A percentile compares a stretch with the other conserved stretches of the same genome.
phyloP scores from a whole-genome alignment of 2,329 filamentous ascomycete species.

The Coccinonectria pachysandricola region DNA sequence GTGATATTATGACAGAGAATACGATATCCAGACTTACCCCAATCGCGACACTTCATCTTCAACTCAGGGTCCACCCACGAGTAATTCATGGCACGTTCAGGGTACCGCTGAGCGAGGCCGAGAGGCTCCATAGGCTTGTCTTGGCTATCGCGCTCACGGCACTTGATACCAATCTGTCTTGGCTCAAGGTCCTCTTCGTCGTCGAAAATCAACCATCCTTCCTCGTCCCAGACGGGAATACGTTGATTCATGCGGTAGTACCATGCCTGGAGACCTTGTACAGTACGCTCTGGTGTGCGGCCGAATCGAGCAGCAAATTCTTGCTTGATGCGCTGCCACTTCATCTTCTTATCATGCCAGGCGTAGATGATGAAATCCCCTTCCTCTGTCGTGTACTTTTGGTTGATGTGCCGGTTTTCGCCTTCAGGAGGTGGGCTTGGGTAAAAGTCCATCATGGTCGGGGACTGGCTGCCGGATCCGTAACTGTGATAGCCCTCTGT shows the following conservation, averaged over 20 bases:
- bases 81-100: constrained; percentile 36
- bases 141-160: constrained; percentile 27
- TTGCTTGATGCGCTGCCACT: constrained; percentile 31
- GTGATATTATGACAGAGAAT: constrained; percentile 3
- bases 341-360: constrained; percentile 33
- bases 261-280: constrained; percentile 32
- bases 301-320: constrained; percentile 30
- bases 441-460: constrained; percentile 20
- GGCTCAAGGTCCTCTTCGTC: constrained; percentile 29
- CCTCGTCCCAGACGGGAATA: constrained; percentile 29
- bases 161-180: constrained; percentile 28
- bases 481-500: constrained; percentile 15
- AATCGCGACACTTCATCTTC: constrained; percentile 27
- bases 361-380: constrained; percentile 34
- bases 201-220: constrained; percentile 31
- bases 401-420: constrained; percentile 31
- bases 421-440: constrained; percentile 27
- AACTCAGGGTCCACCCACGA: constrained; percentile 32
- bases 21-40: constrained; percentile 34
- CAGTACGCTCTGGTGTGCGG: constrained; percentile 26
- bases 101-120: constrained; percentile 33
- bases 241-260: constrained; percentile 34
- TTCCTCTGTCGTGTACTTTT: constrained; percentile 34
- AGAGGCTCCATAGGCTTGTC: constrained; percentile 27
- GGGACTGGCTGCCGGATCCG: constrained; percentile 13